These are phyloP conservation scores for Capsicum baccatum DNA, from an alignment of 257 asterid species.

Conservation along the genomic window DNA sequence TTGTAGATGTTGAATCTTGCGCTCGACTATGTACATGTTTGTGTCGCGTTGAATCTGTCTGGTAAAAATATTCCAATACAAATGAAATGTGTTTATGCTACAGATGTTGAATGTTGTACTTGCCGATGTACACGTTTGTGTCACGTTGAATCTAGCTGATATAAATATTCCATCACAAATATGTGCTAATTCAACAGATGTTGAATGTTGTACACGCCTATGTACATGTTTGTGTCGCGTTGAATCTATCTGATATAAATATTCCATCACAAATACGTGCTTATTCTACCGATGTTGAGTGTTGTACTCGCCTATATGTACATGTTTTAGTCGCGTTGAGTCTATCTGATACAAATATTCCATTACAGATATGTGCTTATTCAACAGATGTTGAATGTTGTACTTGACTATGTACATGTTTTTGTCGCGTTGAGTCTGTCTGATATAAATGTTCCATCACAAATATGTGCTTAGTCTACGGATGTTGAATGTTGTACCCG, in stretches of 20 bases:
- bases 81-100: background rate
- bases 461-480: background rate
- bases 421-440: background rate
- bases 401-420: background rate
- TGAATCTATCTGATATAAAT: background rate
- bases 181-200: background rate
- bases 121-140: background rate
- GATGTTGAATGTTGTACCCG: background rate
- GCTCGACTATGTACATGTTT: too few species aligned
- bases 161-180: background rate
- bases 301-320: background rate
- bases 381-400: too few species aligned
- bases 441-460: background rate
- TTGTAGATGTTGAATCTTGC: too few species aligned
- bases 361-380: background rate
- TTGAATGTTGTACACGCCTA: background rate
- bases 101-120: background rate
- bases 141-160: background rate
- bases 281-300: too few species aligned
- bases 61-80: background rate
- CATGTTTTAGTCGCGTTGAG: background rate
- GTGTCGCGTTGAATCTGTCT: background rate
- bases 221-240: background rate
- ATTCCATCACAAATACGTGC: background rate
- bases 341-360: background rate